A percentile compares a stretch with the other conserved stretches of the same genome.
phyloP scores from a whole-genome alignment of 345 rosid genomes.

The Syzygium aromaticum region DNA sequence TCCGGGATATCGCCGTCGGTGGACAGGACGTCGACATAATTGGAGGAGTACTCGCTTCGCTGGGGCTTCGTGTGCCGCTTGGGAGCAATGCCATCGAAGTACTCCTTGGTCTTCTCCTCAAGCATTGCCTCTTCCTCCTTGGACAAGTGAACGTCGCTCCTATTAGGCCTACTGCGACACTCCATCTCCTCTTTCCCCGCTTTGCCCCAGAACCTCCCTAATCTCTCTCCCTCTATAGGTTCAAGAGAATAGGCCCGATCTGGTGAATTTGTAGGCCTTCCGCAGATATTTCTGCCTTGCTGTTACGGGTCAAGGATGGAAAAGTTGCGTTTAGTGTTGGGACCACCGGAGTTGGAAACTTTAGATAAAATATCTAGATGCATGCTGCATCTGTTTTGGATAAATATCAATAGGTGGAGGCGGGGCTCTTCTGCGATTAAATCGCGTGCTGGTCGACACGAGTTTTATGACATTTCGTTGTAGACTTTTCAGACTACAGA shows the following conservation, averaged over 20 bases:
- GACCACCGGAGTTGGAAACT: neutral
- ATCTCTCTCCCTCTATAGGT: neutral
- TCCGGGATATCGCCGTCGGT: constrained; percentile 22
- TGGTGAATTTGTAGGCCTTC: neutral
- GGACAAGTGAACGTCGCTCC: constrained; percentile 47
- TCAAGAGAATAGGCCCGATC: neutral
- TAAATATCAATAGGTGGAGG: neutral
- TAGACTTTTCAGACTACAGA: neutral
- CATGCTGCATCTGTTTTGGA: neutral
- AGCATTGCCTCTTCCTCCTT: constrained; percentile 34
- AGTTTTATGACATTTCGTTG: neutral
- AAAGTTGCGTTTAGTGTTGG: neutral
- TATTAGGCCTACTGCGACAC: constrained; percentile 24
- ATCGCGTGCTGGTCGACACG: neutral
- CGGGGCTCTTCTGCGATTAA: neutral
- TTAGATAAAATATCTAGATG: neutral
- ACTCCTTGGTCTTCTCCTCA: constrained; percentile 25
- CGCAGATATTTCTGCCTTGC: neutral
- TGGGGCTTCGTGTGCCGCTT: constrained; percentile 60
- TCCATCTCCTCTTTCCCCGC: constrained; percentile 13
- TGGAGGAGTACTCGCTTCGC: constrained; percentile 42
- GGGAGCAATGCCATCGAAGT: constrained; percentile 42
- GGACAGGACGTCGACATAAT: constrained; percentile 27
- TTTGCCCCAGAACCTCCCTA: neutral
- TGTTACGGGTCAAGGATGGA: neutral